phyloP scores from a whole-genome alignment of 139 green algal genomes.

The Gonium pectorale region DNA sequence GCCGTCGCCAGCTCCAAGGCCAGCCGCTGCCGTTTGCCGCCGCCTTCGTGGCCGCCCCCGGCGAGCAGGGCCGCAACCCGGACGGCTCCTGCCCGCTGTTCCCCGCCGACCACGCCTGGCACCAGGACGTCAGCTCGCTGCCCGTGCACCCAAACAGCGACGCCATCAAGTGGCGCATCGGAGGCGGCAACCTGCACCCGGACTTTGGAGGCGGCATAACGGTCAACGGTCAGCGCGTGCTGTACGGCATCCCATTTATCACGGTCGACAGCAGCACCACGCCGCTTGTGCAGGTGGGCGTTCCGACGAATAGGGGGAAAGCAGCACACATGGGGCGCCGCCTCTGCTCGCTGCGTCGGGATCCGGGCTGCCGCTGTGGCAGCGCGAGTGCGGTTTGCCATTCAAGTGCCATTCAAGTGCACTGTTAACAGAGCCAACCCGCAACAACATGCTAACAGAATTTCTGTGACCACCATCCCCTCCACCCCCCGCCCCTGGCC shows the following conservation, averaged over 20 bases:
- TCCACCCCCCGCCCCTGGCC: background rate
- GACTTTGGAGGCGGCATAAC: conserved; percentile 32
- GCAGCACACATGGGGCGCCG: no score
- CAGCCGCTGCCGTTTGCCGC: background rate
- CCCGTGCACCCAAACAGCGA: conserved; percentile 44
- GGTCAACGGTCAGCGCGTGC: background rate
- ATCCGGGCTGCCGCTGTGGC: no score
- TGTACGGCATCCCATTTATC: conserved; percentile 48
- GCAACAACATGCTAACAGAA: no score
- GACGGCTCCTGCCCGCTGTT: conserved; percentile 46
- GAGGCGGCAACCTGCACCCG: conserved; percentile 22
- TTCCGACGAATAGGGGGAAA: no score
- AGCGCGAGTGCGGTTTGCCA: no score
- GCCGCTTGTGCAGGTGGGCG: conserved; percentile 28
- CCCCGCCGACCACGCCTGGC: conserved; percentile 32
- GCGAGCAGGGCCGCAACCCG: conserved; percentile 39
- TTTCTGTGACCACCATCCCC: background rate
- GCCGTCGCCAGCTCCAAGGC: background rate
- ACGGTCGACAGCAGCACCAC: conserved; percentile 20
- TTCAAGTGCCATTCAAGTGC: no score
- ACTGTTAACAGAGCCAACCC: no score
- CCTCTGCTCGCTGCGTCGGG: no score
- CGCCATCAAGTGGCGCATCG: conserved; percentile 35
- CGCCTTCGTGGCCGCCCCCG: conserved; percentile 1
- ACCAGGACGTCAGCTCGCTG: conserved; percentile 23